Conservation (phyloP, 352 stramenopile species). For the Blastocystis sp. region DNA sequence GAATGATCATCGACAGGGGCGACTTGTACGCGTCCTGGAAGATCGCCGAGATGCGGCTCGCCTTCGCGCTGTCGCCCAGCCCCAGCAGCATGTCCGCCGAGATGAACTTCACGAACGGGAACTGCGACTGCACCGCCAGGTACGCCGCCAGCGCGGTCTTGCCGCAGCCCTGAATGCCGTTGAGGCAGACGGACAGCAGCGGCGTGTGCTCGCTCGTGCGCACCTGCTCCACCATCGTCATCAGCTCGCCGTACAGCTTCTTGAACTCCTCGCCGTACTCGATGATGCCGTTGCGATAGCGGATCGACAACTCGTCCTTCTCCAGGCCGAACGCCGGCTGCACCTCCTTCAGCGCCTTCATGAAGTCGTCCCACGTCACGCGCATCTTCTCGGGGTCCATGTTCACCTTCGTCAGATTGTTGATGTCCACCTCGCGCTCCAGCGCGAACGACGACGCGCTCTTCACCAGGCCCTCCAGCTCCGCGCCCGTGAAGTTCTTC, state of each 20-base stretch:
- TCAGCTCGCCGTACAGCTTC: constrained; percentile 84
- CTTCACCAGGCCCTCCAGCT: constrained; percentile 95
- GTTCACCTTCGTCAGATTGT: constrained; percentile 76
- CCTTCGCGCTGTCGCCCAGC: constrained; percentile 86
- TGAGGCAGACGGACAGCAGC: constrained; percentile 92
- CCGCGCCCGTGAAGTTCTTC: constrained; percentile 98
- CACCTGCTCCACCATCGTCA: constrained; percentile 88
- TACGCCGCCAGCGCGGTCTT: constrained; percentile 96
- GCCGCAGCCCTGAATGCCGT: constrained; percentile 85
- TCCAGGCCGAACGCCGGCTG: constrained; percentile 94
- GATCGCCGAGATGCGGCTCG: constrained; percentile 72
- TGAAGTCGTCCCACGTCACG: constrained; percentile 86
- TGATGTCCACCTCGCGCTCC: constrained; percentile 79
- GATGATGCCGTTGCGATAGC: constrained; percentile 94
- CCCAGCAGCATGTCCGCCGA: constrained; percentile 94
- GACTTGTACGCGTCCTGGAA: constrained; percentile 97
- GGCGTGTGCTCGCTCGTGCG: constrained; percentile 88
- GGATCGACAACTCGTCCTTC: constrained; percentile 85
- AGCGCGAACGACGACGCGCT: constrained; percentile 79
- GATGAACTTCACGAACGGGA: constrained; percentile 95
- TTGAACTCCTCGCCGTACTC: constrained; percentile 89
- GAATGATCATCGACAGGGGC: constrained; percentile 94
- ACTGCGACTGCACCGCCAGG: constrained; percentile 89
- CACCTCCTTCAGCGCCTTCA: constrained; percentile 88
- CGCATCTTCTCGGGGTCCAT: constrained; percentile 77